Base-by-base conservation (phyloP, 2,329 filamentous ascomycete species). In the Colletotrichum agaves region DNA sequence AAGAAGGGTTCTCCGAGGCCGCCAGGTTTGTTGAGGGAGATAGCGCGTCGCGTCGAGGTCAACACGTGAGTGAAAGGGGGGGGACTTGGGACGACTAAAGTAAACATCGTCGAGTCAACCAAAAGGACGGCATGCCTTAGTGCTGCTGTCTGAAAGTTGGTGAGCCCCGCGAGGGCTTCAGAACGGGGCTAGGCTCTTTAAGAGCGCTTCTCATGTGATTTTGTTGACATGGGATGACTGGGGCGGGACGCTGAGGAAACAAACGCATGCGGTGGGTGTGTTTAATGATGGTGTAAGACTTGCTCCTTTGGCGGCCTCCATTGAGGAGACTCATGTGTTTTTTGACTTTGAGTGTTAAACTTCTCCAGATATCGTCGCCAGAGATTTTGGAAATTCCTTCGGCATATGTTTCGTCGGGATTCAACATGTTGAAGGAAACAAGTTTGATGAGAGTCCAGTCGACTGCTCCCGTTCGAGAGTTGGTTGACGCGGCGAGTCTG, bases 181-280 rank as follows among this genome's bases (percentile, higher is more conserved):
- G 17, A 44, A 37, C 17, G 8, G 43, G 43, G 0, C 19, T 37
- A 17, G 6, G 3, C 23, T 27, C 31, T 49, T 37, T 59, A 17
- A 23, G 3, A 7, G 7, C 17, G 43, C 17, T n/a, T 13, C 4
- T 7, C 43, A 39, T 59, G 56, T 59, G 56, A 59, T 43, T 59
- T 44, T 59, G 39, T 58, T 47, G 43, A 59, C 12, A 8, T 17
- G 41, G 43, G 56, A 49, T 49, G 19, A 59, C 41, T 19, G 43
- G 5, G 5, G 5, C 2, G 8, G 55, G 35, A 44, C 37, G 3
- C 23, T 3, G 19, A 3, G 35, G 15, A 27, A 56, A 41, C 35
- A 56, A 56, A 43, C 21, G 2, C 39, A 13, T 0, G 21, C 11
- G 13, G 47, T 27, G 27, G 27, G 27, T n/a, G 11, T 17, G 23